Percentiles rank a stretch among this genome's conserved stretches.
phyloP scores from a whole-genome alignment of 805 yeast species.

The Hanseniaspora valbyensis region DNA sequence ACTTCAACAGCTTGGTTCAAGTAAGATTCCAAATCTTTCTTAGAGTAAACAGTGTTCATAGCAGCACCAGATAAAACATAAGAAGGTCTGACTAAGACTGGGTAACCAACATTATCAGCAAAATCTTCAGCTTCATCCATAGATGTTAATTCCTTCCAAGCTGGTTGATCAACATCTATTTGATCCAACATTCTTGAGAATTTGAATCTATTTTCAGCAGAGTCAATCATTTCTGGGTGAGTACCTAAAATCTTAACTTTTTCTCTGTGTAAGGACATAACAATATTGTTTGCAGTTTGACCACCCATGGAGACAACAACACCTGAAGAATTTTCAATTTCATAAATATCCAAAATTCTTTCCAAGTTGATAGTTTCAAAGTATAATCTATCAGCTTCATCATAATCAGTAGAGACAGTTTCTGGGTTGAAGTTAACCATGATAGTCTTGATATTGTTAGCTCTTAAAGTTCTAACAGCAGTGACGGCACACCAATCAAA shows the following conservation, averaged over 20 bases:
- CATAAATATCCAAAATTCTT: constrained; percentile 95
- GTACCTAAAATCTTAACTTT: constrained; percentile 91
- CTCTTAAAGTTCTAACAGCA: constrained; percentile 88
- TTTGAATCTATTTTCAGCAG: constrained; percentile 97
- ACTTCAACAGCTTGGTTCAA: constrained; percentile 82
- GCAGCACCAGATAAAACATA: constrained; percentile 98
- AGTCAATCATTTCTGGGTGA: constrained; percentile 85
- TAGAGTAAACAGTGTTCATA: constrained; percentile 80
- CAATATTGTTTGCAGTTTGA: constrained; percentile 95
- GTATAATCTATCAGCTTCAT: constrained; percentile 93
- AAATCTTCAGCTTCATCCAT: constrained; percentile 73
- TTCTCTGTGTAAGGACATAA: constrained; percentile 62
- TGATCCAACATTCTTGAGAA: constrained; percentile 89
- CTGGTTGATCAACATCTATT: constrained; percentile 90
- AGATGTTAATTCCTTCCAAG: constrained; percentile 91
- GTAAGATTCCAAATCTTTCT: constrained; percentile 69
- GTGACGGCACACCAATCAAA: constrained; percentile 99
- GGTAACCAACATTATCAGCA: constrained; percentile 81
- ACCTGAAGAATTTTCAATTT: constrained; percentile 78
- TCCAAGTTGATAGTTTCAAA: constrained; percentile 92
- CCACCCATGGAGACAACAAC: constrained; percentile 97
- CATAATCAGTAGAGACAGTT: constrained; percentile 95
- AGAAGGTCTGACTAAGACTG: constrained; percentile 94
- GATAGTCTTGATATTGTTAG: constrained; percentile 74
- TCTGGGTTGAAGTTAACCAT: constrained; percentile 98